Percentiles rank a stretch among this genome's conserved stretches.
phyloP scores from a whole-genome alignment of 805 yeast species.

The Metschnikowia kunwiensis region DNA sequence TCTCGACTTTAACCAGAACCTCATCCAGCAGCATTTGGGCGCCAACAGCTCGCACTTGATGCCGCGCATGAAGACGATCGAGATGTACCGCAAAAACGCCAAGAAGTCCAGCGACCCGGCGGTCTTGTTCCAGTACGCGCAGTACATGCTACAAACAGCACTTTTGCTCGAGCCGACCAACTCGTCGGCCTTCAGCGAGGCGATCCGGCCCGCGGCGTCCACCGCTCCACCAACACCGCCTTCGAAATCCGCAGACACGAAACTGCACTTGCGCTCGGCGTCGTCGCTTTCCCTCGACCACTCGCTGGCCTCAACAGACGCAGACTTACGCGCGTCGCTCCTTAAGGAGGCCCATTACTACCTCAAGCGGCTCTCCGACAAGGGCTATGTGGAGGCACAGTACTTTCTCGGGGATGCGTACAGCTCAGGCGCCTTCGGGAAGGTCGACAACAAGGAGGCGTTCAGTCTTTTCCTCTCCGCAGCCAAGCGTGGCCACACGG shows the following conservation, averaged over 20 bases:
- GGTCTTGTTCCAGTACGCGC: conserved; percentile 87
- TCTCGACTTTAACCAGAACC: conserved; percentile 50
- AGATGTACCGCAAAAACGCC: conserved; percentile 82
- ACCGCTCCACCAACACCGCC: conserved; percentile 3
- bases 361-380: conserved; percentile 67
- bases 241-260: background rate
- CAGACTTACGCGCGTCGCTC: conserved; percentile 48
- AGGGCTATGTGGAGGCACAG: conserved; percentile 87
- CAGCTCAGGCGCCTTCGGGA: conserved; percentile 80
- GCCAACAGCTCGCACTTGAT: conserved; percentile 47
- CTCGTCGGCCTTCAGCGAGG: background rate
- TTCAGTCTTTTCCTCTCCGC: conserved; percentile 77
- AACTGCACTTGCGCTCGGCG: conserved; percentile 2
- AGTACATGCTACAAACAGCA: conserved; percentile 84
- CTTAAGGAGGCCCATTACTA: conserved; percentile 75
- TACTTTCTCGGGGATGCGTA: conserved; percentile 88
- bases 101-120: conserved; percentile 81
- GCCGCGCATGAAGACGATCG: conserved; percentile 80
- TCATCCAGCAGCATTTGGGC: conserved; percentile 54
- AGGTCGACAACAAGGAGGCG: conserved; percentile 74
- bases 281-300: conserved; percentile 8
- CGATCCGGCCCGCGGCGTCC: background rate
- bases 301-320: conserved; percentile 13
- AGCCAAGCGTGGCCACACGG: conserved; percentile 90
- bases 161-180: conserved; percentile 27